Evolutionary conservation across 2,329 filamentous ascomycete genomes (phyloP), one percentile per base, ranked within the genome.

Genomic region (Pezicula carpinea): DNA sequence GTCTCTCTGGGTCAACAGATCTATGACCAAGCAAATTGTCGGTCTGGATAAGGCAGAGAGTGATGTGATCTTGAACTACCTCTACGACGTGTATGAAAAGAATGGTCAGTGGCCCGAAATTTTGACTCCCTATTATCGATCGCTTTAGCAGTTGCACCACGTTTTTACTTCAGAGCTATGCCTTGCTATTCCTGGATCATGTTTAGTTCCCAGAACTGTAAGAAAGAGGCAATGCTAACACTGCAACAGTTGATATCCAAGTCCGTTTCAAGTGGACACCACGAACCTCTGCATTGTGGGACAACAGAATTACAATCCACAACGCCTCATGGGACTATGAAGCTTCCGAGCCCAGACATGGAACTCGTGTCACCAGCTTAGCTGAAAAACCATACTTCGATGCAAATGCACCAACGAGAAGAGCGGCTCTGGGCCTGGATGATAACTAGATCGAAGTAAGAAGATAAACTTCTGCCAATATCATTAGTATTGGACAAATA

Each of bases 281-380:
- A 0, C 66, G 73, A 21, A 85, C 83, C 0, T 83, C 77, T 43
- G 85, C 81, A 0, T 65, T 88, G 3, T 88, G 84, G 84, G 84
- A 88, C 58, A 88, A 88, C 56, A 71, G 80, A 33, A 83, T 87
- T 49, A 87, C 85, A 0, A 87, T 87, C 32, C 83, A 89, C 55
- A 87, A 86, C 52, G 84, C 83, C 0, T 83, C 78, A 56, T 89
- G 83, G 82, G 83, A 89, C 54, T 88, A 88, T 58, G 82, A 78
- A 29, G 82, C 82, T 1, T 73, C 69, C 17, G 72, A 87, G 59
- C 81, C 84, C 0, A 71, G 85, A 33, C 85, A 89, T 61, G 85
- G 85, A 2, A 89, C 84, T 0, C 72, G 86, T 22, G 84, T 89
- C 3, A 89, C 84, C 0, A 72, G 80, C 6, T 65, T 89, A 43